Evolutionary conservation across 805 yeast genomes (phyloP).

Genomic region (Saccharomycopsis olivae): DNA sequence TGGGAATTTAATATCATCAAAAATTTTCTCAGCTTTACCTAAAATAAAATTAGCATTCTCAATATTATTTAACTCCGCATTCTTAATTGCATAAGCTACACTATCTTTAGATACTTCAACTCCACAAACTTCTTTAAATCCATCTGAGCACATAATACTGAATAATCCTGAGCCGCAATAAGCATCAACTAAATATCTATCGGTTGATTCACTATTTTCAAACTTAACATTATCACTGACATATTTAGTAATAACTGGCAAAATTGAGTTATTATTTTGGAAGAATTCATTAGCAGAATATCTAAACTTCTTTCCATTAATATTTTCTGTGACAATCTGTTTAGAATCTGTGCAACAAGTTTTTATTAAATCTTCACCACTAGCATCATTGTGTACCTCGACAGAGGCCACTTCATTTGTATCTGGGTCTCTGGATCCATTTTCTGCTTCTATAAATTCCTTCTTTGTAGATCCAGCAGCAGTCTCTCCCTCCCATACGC

Average conservation of each 20-base stretch:
- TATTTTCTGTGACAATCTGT: constrained; percentile 68
- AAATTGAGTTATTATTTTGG: constrained; percentile 87
- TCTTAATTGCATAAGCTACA: constrained; percentile 74
- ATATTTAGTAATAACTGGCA: constrained; percentile 73
- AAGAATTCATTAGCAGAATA: constrained; percentile 94
- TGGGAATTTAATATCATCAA: constrained; percentile 69
- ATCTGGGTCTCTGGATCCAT: constrained; percentile 35
- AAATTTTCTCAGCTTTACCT: constrained; percentile 88
- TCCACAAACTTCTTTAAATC: constrained; percentile 80
- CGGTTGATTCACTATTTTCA: constrained; percentile 31
- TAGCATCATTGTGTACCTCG: constrained; percentile 24
- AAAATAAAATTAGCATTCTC: constrained; percentile 74
- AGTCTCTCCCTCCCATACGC: constrained; percentile 22
- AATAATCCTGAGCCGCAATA: constrained; percentile 95
- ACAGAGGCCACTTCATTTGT: constrained; percentile 27
- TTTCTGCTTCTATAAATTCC: constrained; percentile 22
- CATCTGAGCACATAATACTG: constrained; percentile 72
- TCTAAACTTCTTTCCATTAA: constrained; percentile 67
- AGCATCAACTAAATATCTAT: constrained; percentile 77
- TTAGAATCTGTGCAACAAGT: constrained; percentile 73
- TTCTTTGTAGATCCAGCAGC: constrained; percentile 25
- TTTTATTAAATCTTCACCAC: constrained; percentile 33
- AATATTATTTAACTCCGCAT: constrained; percentile 68
- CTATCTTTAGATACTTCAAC: constrained; percentile 91
- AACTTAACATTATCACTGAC: constrained; percentile 61